These are phyloP conservation scores for Stephanodiscus minutulus DNA, from an alignment of 108 stramenopile species.

Conservation along the genomic window DNA sequence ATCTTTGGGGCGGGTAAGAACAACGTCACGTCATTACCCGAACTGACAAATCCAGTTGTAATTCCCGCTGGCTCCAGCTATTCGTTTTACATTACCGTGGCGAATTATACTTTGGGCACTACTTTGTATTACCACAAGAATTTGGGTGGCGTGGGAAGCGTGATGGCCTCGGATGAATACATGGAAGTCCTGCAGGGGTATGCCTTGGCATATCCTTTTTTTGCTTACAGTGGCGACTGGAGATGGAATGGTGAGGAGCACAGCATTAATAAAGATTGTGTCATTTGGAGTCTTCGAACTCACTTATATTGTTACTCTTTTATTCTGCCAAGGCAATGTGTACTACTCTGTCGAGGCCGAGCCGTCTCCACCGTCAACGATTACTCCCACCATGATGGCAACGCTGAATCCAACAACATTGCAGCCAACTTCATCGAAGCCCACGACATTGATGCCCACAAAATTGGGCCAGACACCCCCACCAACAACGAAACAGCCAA, in stretches of 20 bases:
- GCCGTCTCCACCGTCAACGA: background rate
- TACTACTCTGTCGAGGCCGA: too few relatives aligned
- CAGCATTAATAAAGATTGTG: background rate
- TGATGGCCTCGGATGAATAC: conserved; percentile 23
- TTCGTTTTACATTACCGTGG: conserved; percentile 32
- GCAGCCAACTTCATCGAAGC: background rate
- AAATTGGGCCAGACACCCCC: background rate
- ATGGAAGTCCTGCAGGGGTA: conserved; percentile 28
- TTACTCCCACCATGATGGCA: background rate
- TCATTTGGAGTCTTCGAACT: background rate
- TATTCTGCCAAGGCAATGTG: background rate
- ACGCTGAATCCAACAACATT: background rate
- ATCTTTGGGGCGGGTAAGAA: conserved; percentile 18
- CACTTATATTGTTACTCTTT: background rate
- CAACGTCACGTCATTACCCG: conserved; percentile 17
- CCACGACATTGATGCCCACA: background rate
- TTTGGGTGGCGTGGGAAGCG: background rate
- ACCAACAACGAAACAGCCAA: background rate
- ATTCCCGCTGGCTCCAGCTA: conserved; percentile 26
- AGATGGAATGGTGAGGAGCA: conserved; percentile 30
- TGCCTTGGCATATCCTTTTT: conserved; percentile 21
- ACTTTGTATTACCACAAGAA: conserved; percentile 14
- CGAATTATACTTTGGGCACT: background rate
- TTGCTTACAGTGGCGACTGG: background rate
- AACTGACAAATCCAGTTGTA: conserved; percentile 21